phyloP scores from a whole-genome alignment of 2,329 filamentous ascomycete species.

The Chaetomiaceae sp. region DNA sequence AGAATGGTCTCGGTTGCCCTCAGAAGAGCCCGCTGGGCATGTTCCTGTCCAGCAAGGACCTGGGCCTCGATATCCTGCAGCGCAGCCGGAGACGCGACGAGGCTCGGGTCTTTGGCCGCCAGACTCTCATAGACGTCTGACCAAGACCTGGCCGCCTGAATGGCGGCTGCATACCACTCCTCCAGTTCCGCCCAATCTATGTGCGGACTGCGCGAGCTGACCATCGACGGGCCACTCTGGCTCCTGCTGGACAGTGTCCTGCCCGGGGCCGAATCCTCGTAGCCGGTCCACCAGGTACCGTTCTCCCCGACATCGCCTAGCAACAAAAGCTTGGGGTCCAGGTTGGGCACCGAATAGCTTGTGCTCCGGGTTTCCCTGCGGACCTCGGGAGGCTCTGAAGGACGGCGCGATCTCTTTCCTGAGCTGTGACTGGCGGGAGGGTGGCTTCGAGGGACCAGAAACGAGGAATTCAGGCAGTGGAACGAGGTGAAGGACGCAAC shows the following conservation, averaged over 20 bases:
- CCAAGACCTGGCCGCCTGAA: conserved; percentile 67
- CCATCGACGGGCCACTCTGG: conserved; percentile 35
- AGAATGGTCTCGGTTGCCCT: conserved; percentile 75
- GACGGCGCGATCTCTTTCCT: conserved; percentile 15
- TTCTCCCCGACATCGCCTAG: conserved; percentile 76
- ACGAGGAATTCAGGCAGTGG: conserved; percentile 72
- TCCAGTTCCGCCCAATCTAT: conserved; percentile 70
- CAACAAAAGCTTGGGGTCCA: conserved; percentile 71
- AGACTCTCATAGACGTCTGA: conserved; percentile 53
- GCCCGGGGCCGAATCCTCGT: conserved; percentile 35
- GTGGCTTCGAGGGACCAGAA: conserved; percentile 47
- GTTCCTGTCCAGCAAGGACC: conserved; percentile 56
- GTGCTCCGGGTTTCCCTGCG: conserved; percentile 33
- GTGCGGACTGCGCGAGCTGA: conserved; percentile 58
- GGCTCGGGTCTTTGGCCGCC: conserved; percentile 32
- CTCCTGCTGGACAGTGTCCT: conserved; percentile 33
- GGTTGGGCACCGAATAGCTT: conserved; percentile 48
- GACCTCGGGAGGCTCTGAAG: conserved; percentile 27
- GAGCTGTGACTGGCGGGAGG: conserved; percentile 22
- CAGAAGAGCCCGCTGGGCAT: conserved; percentile 64
- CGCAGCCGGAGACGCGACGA: conserved; percentile 32
- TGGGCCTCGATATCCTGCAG: conserved; percentile 44
- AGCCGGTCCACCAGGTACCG: conserved; percentile 74
- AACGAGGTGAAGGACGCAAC: conserved; percentile 62
- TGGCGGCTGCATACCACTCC: conserved; percentile 69